phyloP scores from a whole-genome alignment of 331 rosid species.

The Quercus phellos region DNA sequence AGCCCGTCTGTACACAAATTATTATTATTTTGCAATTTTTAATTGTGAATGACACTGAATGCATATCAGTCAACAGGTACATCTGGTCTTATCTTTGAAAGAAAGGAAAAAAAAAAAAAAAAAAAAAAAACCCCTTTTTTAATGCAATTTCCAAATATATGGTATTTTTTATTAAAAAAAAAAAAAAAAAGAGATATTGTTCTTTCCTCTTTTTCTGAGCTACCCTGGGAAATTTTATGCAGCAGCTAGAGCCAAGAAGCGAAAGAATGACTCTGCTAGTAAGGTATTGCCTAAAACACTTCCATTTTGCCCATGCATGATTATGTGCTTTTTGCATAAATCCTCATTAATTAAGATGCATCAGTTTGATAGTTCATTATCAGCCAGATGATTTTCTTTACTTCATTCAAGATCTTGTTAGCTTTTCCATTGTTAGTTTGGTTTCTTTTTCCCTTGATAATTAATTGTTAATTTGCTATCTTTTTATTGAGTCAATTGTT shows the following conservation, averaged over 20 bases:
- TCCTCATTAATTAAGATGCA: not conserved
- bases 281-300: slow-evolving; percentile 48
- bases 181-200: not conserved
- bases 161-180: not conserved
- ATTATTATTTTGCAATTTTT: too few relatives aligned
- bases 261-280: slow-evolving; percentile 45
- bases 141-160: not conserved
- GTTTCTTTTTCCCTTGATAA: not conserved
- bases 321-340: not conserved
- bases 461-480: slow-evolving; percentile 7
- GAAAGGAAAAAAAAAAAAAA: not conserved
- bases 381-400: slow-evolving; percentile 1
- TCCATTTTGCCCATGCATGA: not conserved
- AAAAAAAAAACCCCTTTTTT: not conserved
- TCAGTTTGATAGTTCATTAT: slow-evolving; percentile 3
- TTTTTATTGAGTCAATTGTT: slow-evolving; percentile 2
- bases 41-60: too few relatives aligned
- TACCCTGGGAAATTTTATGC: slow-evolving; percentile 39
- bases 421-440: slow-evolving; percentile 8
- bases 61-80: not conserved
- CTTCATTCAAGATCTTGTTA: not conserved
- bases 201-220: slow-evolving; percentile 12
- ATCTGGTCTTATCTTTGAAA: not conserved
- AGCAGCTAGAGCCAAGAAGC: slow-evolving; percentile 60
- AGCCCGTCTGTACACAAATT: too few relatives aligned